Evolutionary conservation across 495 filamentous ascomycete species (phyloP).

Genomic region (Penicillium goetzii): DNA sequence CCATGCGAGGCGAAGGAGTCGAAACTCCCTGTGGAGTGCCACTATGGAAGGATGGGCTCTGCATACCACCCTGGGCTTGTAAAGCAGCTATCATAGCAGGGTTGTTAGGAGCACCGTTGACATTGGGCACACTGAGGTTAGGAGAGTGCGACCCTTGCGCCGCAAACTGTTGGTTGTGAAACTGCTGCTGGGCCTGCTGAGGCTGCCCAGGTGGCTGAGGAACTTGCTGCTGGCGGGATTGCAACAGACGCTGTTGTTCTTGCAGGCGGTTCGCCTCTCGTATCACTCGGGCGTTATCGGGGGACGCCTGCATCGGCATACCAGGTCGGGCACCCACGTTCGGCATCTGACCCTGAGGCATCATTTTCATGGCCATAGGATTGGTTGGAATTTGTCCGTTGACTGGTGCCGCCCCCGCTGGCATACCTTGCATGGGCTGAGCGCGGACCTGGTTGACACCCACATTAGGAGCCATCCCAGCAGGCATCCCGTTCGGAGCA

Average conservation of each 20-base stretch:
- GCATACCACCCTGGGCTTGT: conserved; percentile 54
- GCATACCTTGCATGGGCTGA: conserved; percentile 46
- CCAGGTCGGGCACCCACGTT: conserved; percentile 61
- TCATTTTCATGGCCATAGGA: conserved; percentile 64
- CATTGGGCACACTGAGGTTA: conserved; percentile 47
- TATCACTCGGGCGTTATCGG: conserved; percentile 55
- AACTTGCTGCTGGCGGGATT: conserved; percentile 63
- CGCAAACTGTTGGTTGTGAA: conserved; percentile 46
- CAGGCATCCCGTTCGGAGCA: conserved; percentile 42
- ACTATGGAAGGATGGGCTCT: conserved; percentile 53
- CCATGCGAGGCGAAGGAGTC: conserved; percentile 56
- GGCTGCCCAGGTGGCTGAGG: conserved; percentile 39
- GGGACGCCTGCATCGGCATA: conserved; percentile 57
- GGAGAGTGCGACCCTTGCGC: conserved; percentile 50
- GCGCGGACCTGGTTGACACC: conserved; percentile 44
- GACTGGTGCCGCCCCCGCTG: conserved; percentile 35
- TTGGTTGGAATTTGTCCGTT: conserved; percentile 57
- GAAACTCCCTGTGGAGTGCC: conserved; percentile 49
- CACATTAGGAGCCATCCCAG: conserved; percentile 43
- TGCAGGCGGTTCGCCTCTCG: conserved; percentile 67
- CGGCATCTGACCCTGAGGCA: conserved; percentile 74
- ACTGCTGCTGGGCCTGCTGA: conserved; percentile 46
- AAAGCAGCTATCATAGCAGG: conserved; percentile 56
- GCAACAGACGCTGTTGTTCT: conserved; percentile 66
- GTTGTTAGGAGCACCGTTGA: conserved; percentile 58